Evolutionary conservation across 768 basidiomycete genomes (phyloP).

Genomic region (Mycena indigotica): DNA sequence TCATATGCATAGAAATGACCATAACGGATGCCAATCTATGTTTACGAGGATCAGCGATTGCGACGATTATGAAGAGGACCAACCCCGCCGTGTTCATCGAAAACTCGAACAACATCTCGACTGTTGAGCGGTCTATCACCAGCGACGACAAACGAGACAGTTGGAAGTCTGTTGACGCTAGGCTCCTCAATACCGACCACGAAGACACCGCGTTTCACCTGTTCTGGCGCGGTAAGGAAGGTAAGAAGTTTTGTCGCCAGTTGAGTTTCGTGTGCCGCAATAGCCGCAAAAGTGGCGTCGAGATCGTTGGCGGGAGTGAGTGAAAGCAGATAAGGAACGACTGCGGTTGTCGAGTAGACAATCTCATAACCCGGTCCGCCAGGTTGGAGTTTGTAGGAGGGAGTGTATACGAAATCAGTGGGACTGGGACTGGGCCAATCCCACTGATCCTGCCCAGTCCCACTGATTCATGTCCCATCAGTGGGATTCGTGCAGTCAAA

Average conservation of each 20-base stretch:
- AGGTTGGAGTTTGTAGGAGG: slow-evolving; percentile 65
- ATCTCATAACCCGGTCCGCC: slow-evolving; percentile 79
- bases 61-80: slow-evolving; percentile 29
- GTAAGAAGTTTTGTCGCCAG: slow-evolving; percentile 56
- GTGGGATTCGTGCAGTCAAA: no score
- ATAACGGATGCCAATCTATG: slow-evolving; percentile 76
- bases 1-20: slow-evolving; percentile 81
- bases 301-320: slow-evolving; percentile 54
- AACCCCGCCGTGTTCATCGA: slow-evolving; percentile 67
- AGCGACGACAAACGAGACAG: slow-evolving; percentile 70
- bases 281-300: slow-evolving; percentile 53
- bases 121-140: slow-evolving; percentile 60
- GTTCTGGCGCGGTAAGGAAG: slow-evolving; percentile 53
- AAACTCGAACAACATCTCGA: slow-evolving; percentile 60
- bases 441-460: no score
- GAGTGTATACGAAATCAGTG: no score
- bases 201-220: slow-evolving; percentile 60
- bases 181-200: slow-evolving; percentile 63
- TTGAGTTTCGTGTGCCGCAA: slow-evolving; percentile 62
- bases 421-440: no score
- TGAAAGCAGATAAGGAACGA: slow-evolving; percentile 64
- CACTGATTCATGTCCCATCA: no score
- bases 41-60: no score
- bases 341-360: slow-evolving; percentile 60
- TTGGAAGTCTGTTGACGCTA: slow-evolving; percentile 56